Evolutionary conservation across 1,139 yeast species (phyloP).

Genomic region (Taphrina confusa): DNA sequence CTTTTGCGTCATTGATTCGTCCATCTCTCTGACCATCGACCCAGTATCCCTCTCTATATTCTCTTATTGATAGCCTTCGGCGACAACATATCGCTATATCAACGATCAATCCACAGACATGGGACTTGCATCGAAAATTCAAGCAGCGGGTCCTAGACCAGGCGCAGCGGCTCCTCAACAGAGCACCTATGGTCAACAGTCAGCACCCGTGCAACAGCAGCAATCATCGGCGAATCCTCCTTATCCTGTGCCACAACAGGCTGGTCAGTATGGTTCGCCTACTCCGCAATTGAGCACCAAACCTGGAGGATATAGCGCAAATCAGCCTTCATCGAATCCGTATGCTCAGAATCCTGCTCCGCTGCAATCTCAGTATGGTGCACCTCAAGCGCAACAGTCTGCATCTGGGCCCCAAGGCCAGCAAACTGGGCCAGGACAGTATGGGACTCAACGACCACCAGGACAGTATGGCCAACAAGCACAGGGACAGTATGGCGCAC

Average conservation of each 20-base stretch:
- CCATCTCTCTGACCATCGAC: no score
- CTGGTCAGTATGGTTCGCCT: constrained; percentile 10
- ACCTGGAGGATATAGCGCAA: constrained; percentile 24
- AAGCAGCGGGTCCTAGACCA: constrained; percentile 17
- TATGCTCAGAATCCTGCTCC: constrained; percentile 13
- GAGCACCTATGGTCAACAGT: constrained; percentile 12
- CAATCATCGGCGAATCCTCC: not conserved
- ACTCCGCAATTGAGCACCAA: constrained; percentile 9
- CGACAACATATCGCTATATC: no score
- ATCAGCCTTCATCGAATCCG: constrained; percentile 31
- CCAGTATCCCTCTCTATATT: no score
- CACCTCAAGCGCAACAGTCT: not conserved
- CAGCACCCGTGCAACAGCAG: constrained; percentile 14
- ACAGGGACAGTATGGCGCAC: constrained; percentile 38
- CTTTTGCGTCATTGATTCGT: no score
- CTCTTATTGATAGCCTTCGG: no score
- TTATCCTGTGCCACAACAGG: constrained; percentile 3
- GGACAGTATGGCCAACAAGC: constrained; percentile 21
- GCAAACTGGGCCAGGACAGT: constrained; percentile 40
- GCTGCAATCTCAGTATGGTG: constrained; percentile 15
- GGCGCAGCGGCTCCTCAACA: constrained; percentile 4
- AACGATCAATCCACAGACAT: no score
- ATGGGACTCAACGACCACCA: constrained; percentile 18
- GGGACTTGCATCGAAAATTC: constrained; percentile 32
- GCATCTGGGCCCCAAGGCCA: constrained; percentile 35